phyloP scores from a whole-genome alignment of 306 rosid genomes.

The Cucurbita moschata region DNA sequence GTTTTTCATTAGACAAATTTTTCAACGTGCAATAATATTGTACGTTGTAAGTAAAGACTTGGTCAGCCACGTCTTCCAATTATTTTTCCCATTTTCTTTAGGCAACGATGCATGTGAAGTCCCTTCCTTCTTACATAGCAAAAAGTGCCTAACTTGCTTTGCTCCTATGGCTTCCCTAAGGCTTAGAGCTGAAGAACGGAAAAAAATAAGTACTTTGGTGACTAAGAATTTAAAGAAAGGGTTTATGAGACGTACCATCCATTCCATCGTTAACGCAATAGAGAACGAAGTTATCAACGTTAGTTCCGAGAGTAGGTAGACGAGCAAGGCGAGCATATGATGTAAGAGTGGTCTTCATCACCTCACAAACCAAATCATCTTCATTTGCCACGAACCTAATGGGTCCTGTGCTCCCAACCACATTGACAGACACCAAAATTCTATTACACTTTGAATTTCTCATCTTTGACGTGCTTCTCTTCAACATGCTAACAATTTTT shows the following conservation, averaged over 20 bases:
- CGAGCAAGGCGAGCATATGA: slow-evolving; percentile 21
- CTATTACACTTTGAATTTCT: slow-evolving; percentile 11
- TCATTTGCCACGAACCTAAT: slow-evolving; percentile 24
- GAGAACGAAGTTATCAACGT: slow-evolving; percentile 15
- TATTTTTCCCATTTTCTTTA: slow-evolving; percentile 14
- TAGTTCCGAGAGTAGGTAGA: slow-evolving; percentile 21
- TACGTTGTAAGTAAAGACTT: not conserved
- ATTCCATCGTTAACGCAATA: slow-evolving; percentile 13
- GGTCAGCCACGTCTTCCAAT: slow-evolving; percentile 40
- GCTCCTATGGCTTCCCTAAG: slow-evolving; percentile 42
- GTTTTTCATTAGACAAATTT: not conserved
- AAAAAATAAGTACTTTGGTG: not conserved
- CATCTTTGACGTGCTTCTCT: not conserved
- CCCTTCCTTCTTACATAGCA: slow-evolving; percentile 41
- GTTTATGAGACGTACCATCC: slow-evolving; percentile 12
- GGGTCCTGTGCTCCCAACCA: slow-evolving; percentile 22
- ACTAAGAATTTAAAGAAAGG: not conserved
- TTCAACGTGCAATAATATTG: not conserved
- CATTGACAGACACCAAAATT: slow-evolving; percentile 16
- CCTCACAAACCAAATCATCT: slow-evolving; percentile 11
- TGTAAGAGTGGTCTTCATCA: slow-evolving; percentile 17
- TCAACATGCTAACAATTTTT: not conserved
- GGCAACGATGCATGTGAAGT: not conserved
- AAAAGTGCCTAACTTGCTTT: slow-evolving; percentile 30
- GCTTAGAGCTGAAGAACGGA: slow-evolving; percentile 27